These are phyloP conservation scores for Microdochium paspali DNA, from an alignment of 2,329 filamentous ascomycete genomes.

Conservation along the genomic window DNA sequence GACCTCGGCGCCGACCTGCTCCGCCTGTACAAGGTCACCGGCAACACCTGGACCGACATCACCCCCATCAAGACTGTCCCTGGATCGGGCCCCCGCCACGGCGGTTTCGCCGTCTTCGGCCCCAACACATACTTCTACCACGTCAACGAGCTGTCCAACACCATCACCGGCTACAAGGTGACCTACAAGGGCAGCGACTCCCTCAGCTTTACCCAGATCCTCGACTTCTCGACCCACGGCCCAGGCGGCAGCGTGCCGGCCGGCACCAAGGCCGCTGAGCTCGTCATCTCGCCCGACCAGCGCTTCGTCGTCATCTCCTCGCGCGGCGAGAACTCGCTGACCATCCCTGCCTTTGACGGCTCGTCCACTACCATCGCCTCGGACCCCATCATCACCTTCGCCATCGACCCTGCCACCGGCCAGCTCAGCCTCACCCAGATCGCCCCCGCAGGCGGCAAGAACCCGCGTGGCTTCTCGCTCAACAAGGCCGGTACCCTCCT, in stretches of 20 bases:
- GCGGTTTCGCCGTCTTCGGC: constrained; percentile 40
- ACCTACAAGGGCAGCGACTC: constrained; percentile 34
- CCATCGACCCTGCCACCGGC: constrained; percentile 44
- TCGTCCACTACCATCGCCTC: constrained; percentile 34
- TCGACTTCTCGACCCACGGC: constrained; percentile 37
- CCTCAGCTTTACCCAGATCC: constrained; percentile 36
- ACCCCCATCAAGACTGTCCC: constrained; percentile 30
- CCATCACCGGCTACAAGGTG: constrained; percentile 46
- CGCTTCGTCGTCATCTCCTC: constrained; percentile 60
- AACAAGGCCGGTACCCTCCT: constrained; percentile 55
- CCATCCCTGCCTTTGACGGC: constrained; percentile 33
- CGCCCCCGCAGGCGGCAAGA: constrained; percentile 52
- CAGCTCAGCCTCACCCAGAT: constrained; percentile 43
- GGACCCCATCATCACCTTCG: constrained; percentile 56
- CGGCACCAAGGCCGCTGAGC: constrained; percentile 42
- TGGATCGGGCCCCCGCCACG: constrained; percentile 57
- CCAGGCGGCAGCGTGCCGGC: constrained; percentile 27
- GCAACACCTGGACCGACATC: constrained; percentile 29
- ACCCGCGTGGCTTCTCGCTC: constrained; percentile 59
- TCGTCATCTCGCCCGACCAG: constrained; percentile 48
- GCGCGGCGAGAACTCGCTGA: constrained; percentile 50
- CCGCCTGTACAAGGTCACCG: constrained; percentile 42
- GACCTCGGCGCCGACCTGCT: constrained; percentile 58
- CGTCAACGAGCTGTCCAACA: constrained; percentile 50
- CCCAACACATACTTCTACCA: constrained; percentile 47